phyloP scores from a whole-genome alignment of 257 asterid genomes.

The Fraxinus quadrangulata region DNA sequence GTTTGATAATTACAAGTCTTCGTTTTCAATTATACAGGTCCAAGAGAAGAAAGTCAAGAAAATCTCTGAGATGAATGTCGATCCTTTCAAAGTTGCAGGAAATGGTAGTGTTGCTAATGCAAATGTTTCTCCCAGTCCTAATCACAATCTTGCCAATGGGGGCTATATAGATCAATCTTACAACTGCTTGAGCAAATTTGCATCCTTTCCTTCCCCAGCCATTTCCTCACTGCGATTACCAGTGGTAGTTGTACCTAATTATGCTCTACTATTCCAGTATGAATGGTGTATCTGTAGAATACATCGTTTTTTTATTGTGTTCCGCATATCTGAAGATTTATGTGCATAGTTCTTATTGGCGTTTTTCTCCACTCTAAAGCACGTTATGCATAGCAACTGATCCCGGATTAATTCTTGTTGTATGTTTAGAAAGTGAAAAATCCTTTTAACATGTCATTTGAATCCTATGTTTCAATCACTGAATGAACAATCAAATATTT shows the following conservation, averaged over 20 bases:
- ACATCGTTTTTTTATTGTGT: neutral
- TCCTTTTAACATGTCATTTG: conserved; percentile 14
- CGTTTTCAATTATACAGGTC: conserved; percentile 59
- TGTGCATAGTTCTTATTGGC: neutral
- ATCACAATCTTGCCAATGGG: conserved; percentile 67
- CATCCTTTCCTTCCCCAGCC: conserved; percentile 70
- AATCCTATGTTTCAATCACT: neutral
- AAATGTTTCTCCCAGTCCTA: conserved; percentile 62
- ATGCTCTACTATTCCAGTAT: conserved; percentile 27
- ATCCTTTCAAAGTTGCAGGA: conserved; percentile 61
- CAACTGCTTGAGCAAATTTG: conserved; percentile 58
- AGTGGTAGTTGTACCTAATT: conserved; percentile 82
- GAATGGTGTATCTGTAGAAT: neutral
- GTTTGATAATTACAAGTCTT: conserved; percentile 21
- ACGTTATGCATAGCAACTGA: neutral
- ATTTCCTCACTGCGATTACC: conserved; percentile 79
- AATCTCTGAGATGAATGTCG: conserved; percentile 76
- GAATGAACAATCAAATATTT: neutral
- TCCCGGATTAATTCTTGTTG: neutral
- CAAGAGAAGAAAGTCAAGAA: conserved; percentile 98
- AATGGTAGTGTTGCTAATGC: conserved; percentile 69
- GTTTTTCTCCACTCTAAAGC: neutral
- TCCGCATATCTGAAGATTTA: neutral
- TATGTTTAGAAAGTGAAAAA: conserved; percentile 13
- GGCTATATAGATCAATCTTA: conserved; percentile 52